Evolutionary conservation across 495 filamentous ascomycete species (phyloP).

Genomic region (Chaetomium fimeti): DNA sequence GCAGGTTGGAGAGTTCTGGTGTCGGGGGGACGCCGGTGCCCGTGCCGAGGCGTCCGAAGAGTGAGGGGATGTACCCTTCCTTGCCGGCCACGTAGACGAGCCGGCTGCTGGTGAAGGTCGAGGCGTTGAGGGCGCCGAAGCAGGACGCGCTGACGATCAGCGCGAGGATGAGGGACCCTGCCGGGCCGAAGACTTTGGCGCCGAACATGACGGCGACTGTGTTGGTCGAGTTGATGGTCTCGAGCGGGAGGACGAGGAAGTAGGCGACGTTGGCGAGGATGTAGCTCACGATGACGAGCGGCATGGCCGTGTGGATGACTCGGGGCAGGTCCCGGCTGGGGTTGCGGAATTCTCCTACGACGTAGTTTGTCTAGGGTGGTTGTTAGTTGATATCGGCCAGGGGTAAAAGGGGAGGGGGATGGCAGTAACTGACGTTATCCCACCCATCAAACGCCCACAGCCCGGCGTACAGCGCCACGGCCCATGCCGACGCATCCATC

Average conservation of each 20-base stretch:
- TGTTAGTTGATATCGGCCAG: conserved; percentile 17
- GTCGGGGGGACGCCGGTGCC: conserved; percentile 37
- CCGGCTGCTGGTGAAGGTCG: conserved; percentile 89
- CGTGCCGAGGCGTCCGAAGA: conserved; percentile 83
- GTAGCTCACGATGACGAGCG: conserved; percentile 86
- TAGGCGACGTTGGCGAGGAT: conserved; percentile 88
- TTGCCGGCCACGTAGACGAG: conserved; percentile 93
- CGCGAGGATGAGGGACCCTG: conserved; percentile 80
- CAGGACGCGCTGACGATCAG: conserved; percentile 85
- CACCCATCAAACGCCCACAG: conserved; percentile 98
- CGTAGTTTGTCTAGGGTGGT: conserved; percentile 78
- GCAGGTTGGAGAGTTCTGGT: conserved; percentile 44
- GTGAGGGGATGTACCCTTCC: conserved; percentile 83
- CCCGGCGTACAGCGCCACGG: conserved; percentile 90
- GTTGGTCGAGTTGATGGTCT: conserved; percentile 76
- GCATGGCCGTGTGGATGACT: conserved; percentile 96
- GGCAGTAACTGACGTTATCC: conserved; percentile 76
- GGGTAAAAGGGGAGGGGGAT: not conserved
- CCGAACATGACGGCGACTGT: conserved; percentile 95
- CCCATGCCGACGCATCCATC: conserved; percentile 76
- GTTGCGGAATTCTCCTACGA: conserved; percentile 92
- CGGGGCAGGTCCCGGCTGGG: conserved; percentile 86
- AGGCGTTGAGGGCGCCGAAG: conserved; percentile 89
- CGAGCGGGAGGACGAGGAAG: conserved; percentile 87
- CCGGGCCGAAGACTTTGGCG: conserved; percentile 78